Base-by-base conservation (phyloP, 2,329 filamentous ascomycete species). In the Chaetomiaceae sp. region DNA sequence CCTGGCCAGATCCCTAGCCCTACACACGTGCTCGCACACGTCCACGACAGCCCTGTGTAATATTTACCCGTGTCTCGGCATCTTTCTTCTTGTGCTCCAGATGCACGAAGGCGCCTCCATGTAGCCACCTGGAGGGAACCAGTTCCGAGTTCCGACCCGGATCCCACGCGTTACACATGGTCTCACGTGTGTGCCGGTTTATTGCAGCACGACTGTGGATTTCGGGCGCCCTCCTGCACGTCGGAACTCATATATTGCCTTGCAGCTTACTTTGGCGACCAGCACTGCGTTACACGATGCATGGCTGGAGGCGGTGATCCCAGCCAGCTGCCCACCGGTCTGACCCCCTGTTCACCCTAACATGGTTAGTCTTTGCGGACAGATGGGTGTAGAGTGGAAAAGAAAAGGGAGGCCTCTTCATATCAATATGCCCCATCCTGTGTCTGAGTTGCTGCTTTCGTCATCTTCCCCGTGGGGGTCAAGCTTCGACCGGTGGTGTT, bases 191-290 rank as follows among this genome's bases (percentile, higher is more conserved):
- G 22, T 11, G 27, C 27, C 7, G 22, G 14, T 22, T 3, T 17
- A 44, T 17, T 20, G 6, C 4, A 3, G 17, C 17, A 39, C 8
- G 27, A 9, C 27, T 33, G 19, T 17, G 23, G 11, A n/a, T 25
- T 31, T 15, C 25, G 23, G 23, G 33, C 19, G 36, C 11, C 27
- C 17, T 22, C 23, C 23, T 34, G 11, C 46, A 9, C 23, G 22
- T 40, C 25, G 36, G 44, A 48, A 40, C 1, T 19, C 31, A 4
- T 31, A 48, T 48, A 48, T 48, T 48, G 46, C 46, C 40, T 40
- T 31, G 46, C 36, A n/a, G n/a, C 31, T 31, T 38, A 22, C 7
- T 14, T 6, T 23, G 38, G n/a, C n/a, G n/a, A n/a, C n/a, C n/a
- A n/a, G n/a, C n/a, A n/a, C n/a, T n/a, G n/a, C 33, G 15, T 34